Evolutionary conservation across 1,284 basidiomycete species (phyloP), one percentile per base, ranked within the genome.

Genomic region (Puccinia brachypodii): DNA sequence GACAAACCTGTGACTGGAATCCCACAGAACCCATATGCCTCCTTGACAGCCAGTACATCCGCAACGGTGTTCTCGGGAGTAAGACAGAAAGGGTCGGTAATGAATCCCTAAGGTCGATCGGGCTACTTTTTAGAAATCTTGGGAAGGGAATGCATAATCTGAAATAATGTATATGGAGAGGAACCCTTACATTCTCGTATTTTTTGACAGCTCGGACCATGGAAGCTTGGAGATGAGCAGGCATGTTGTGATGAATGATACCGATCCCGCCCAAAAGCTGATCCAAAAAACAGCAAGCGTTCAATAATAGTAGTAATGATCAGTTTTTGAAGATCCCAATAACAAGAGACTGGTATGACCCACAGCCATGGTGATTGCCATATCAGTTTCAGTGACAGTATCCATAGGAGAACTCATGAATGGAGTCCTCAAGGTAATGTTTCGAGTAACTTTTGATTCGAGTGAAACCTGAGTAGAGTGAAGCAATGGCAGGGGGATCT

Each of bases 381-480:
- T 99, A 85, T 96, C 92, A 83, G 90, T 91, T 89, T 98, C 96
- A 2, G 97, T 99, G 84, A 99, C 96, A 44, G 96, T 99, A 89
- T 99, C 96, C 96, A 99, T 99, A 60, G 97, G 96, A 82, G 94
- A 96, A 87, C 94, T 97, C 89, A 98, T 89, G 89, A 99, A 97
- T 0, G 97, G 96, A 0, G 96, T 96, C 89, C 95, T 98, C 85
- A 99, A 90, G 60, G 90, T 89, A 84, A 98, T 94, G 86, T 98
- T 98, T 82, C 93, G 91, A 68, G 96, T 98, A 79, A 99, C 92
- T 79, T 90, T 91, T 85, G 92, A 93, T 88, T 97, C 94, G 2
- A 95, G 92, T 84, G 90, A 87, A 85, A 97, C 96, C 76, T 92
- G 90, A 13, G 84, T 85, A 74, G 2, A 74, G 42, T n/a, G 36